Base-by-base conservation (phyloP, 192 early-diverging fungal genomes). In the Dissophora ornata region DNA sequence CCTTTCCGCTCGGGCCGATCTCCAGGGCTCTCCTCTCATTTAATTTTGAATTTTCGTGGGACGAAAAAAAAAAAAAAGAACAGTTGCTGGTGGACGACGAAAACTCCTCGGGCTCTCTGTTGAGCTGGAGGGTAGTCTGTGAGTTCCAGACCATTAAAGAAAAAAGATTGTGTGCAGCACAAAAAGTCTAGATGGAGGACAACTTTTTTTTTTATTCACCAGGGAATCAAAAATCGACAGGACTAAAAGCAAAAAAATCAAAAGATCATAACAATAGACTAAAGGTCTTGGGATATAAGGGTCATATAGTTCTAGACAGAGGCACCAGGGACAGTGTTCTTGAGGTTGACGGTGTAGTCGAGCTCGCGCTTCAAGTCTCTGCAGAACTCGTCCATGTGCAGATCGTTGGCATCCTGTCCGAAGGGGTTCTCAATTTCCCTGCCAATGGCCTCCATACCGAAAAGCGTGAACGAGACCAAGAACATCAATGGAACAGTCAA, bases 361-460 rank as follows among this genome's bases (percentile, higher is more conserved):
- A 87, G 62, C 53, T 87, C 86, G 19, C 73, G 65, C 57, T 85
- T 83, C 28, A 87, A 34, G 52, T 84, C 77, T 1, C 74, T 77
- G 36, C 86, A 86, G 67, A 84, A 84, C 32, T 77, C 69, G 34
- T 85, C 79, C 61, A 87, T 62, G 30, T 83, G 82, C 25, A 88
- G 49, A 71, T 87, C 85, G 58, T 88, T 88, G 19, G 65, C 60
- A 44, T 85, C 80, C 46, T 79, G 75, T 67, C 82, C 85, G 52
- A 87, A 67, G 21, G 94, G 94, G 78, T 96, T 94, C 70, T 96
- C 93, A 54, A 96, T 93, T 82, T 94, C 89, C 11, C 51, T 52
- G 59, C 79, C 73, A 68, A 94, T 94, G 36, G 82, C 84, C 62
- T 93, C 90, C 67, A 94, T 90, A 66, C 94, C 94, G 51, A 93